Evolutionary conservation across 352 stramenopile species (phyloP), one percentile per base, ranked within the genome.

Genomic region (Pythium grandisporangium): DNA sequence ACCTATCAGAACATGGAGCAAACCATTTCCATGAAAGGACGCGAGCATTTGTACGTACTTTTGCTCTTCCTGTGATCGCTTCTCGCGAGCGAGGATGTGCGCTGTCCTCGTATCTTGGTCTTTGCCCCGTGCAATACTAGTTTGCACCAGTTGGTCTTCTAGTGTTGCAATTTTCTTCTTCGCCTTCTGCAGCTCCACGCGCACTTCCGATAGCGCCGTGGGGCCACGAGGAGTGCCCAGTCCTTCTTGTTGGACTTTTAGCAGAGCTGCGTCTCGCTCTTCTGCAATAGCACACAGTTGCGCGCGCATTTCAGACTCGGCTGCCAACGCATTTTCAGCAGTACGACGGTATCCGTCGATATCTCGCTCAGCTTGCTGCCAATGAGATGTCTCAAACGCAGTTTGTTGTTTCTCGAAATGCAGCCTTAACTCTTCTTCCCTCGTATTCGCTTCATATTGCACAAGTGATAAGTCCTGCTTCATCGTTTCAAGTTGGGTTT

Each of bases 101-200:
- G 53, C 45, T 5, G 56, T 27, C 25, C 68, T 80, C 8, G 24
- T 33, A n/a, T 79, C 65, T 8, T 56, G 23, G 43, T 83, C 62
- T 30, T 58, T 78, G 30, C 33, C 36, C 26, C 59, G 49, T 10
- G 48, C 44, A 17, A 16, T 53, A 16, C 68, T 49, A 1, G 32
- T 39, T 20, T 53, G 55, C 21, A 38, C 53, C 48, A 77, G 30
- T 30, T 73, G 65, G 2, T 66, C 59, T 50, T 85, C 69, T 2
- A 85, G 45, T 5, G 40, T 19, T 0, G 45, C 41, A 20, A 80
- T 74, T 41, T 72, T 78, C 22, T 71, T 56, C 38, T 66, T 66
- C 6, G 72, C 72, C 14, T 63, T 69, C 38, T 76, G 59, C n/a
- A 85, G 29, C 25, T 83, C 72, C 2, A 63, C 64, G 11, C 72